Conservation (phyloP, 2,329 filamentous ascomycete species). For the Colletotrichum musicola region DNA sequence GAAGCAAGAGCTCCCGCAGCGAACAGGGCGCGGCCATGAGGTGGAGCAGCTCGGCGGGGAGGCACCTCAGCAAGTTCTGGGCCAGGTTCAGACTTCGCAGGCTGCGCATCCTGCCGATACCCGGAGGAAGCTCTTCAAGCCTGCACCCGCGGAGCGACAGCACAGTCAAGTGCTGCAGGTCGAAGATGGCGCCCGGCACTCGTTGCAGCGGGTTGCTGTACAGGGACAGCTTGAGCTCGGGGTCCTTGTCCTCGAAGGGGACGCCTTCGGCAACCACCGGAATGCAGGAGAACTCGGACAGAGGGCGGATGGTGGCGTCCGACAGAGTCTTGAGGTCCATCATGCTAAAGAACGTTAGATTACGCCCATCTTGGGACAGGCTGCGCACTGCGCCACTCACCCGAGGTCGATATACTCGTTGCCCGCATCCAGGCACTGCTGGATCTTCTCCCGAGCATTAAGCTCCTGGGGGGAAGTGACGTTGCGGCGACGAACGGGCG, state of each 20-base stretch:
- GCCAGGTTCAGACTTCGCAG: conserved; percentile 75
- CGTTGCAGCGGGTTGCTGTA: conserved; percentile 68
- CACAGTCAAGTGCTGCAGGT: conserved; percentile 71
- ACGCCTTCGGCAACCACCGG: conserved; percentile 68
- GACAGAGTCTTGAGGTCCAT: conserved; percentile 66
- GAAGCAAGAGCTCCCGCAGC: conserved; percentile 66
- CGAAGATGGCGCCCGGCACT: conserved; percentile 72
- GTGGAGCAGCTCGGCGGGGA: conserved; percentile 74
- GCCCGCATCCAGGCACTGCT: conserved; percentile 68
- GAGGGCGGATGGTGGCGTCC: conserved; percentile 67
- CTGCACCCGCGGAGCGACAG: conserved; percentile 76
- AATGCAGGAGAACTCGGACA: conserved; percentile 67
- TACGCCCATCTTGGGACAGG: background rate
- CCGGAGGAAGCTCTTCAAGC: conserved; percentile 70
- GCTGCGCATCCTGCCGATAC: conserved; percentile 68
- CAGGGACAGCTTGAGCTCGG: conserved; percentile 72
- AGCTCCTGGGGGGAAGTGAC: conserved; percentile 57
- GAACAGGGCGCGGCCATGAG: conserved; percentile 61
- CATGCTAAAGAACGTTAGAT: conserved; percentile 46
- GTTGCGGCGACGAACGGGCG: conserved; percentile 44
- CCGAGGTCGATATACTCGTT: conserved; percentile 72
- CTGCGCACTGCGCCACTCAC: conserved; percentile 53
- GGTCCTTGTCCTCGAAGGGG: conserved; percentile 70
- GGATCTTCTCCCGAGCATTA: conserved; percentile 60
- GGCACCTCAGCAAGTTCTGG: conserved; percentile 69